Conservation (phyloP, 1,139 yeast genomes). For the Kurtzmaniella quercitrusa region DNA sequence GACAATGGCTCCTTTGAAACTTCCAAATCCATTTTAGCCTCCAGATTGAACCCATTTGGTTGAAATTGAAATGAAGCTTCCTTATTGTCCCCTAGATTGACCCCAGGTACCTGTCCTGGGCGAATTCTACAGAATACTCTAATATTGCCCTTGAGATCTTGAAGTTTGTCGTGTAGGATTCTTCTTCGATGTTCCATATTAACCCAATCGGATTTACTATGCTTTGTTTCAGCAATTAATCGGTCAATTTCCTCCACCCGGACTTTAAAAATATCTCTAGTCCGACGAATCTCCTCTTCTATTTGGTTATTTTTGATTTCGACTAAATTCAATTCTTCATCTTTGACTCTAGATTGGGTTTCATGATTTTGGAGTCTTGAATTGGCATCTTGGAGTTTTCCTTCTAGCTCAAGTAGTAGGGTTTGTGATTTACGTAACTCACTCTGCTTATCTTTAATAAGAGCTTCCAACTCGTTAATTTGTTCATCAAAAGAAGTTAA, state of each 20-base stretch:
- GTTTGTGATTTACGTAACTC: conserved; percentile 8
- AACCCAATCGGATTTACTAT: conserved; percentile 21
- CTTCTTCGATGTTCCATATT: conserved; percentile 44
- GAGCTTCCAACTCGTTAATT: conserved; percentile 5
- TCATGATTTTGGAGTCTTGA: neutral
- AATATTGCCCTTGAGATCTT: conserved; percentile 87
- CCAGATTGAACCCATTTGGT: conserved; percentile 2
- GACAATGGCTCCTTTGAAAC: conserved; percentile 3
- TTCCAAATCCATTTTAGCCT: conserved; percentile 4
- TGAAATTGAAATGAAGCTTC: conserved; percentile 11
- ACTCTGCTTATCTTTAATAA: conserved; percentile 4
- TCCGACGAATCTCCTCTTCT: conserved; percentile 5
- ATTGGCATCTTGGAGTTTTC: neutral
- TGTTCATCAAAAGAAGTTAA: conserved; percentile 2
- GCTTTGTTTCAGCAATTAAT: conserved; percentile 10
- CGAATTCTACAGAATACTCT: conserved; percentile 86
- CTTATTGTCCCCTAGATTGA: neutral
- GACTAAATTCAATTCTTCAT: conserved; percentile 1
- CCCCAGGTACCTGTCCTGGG: conserved; percentile 37
- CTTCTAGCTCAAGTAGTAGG: conserved; percentile 1
- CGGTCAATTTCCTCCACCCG: conserved; percentile 7
- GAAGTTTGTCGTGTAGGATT: conserved; percentile 67
- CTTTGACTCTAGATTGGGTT: neutral
- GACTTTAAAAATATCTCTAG: conserved; percentile 1
- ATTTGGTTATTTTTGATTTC: conserved; percentile 7